These are phyloP conservation scores for Pseudogymnoascus sp. DNA, from an alignment of 2,329 filamentous ascomycete species.

Conservation along the genomic window DNA sequence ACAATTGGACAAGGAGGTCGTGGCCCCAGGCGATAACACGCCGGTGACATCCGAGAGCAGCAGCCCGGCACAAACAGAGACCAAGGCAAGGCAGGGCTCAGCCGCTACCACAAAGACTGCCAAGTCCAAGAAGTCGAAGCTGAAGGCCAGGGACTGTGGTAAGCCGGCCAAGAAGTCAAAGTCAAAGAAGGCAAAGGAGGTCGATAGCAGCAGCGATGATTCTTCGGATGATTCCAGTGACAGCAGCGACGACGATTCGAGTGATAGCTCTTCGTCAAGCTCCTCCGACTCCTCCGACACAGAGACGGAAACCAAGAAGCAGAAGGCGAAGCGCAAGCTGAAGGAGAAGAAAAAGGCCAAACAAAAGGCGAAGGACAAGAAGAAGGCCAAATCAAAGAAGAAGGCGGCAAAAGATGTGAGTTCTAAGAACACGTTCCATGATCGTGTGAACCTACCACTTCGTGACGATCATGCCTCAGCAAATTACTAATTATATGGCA, in stretches of 20 bases:
- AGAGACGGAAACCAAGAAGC: conserved; percentile 25
- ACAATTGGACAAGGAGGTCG: conserved; percentile 15
- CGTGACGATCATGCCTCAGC: not conserved
- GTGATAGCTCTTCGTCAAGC: conserved; percentile 14
- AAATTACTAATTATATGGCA: conserved; percentile 16
- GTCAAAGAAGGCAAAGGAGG: conserved; percentile 20
- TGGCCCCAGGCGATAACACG: conserved; percentile 20
- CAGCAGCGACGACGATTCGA: conserved; percentile 2
- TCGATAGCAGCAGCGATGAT: conserved; percentile 18
- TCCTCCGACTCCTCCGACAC: conserved; percentile 12
- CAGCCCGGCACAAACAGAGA: conserved; percentile 20
- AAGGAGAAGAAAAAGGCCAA: conserved; percentile 33
- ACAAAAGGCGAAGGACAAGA: conserved; percentile 27
- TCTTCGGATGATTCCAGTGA: conserved; percentile 18
- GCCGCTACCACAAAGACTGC: conserved; percentile 17
- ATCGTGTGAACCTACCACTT: conserved; percentile 12
- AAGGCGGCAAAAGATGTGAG: conserved; percentile 30
- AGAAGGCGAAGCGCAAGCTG: conserved; percentile 29
- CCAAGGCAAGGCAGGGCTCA: conserved; percentile 19
- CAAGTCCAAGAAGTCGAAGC: conserved; percentile 19
- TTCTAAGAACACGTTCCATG: conserved; percentile 3
- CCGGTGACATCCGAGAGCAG: conserved; percentile 17
- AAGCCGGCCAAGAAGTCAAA: conserved; percentile 16
- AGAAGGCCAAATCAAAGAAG: conserved; percentile 35
- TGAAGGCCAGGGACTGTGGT: conserved; percentile 17